Conservation (phyloP, 768 basidiomycete species). For the Phylloporus sp. region DNA sequence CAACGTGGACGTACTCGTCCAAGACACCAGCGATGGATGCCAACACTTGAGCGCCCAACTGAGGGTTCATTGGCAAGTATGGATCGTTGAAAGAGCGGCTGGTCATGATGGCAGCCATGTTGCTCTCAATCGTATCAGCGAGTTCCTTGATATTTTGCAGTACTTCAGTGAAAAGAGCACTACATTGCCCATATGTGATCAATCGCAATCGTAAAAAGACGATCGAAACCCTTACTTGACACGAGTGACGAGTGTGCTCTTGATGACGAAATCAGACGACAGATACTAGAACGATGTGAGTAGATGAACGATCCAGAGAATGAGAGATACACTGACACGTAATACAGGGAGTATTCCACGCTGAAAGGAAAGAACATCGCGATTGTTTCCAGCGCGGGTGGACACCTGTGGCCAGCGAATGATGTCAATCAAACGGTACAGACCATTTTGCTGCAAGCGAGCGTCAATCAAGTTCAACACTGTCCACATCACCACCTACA, state of each 20-base stretch:
- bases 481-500: constrained; percentile 20
- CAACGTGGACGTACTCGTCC: constrained; percentile 42
- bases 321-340: constrained; percentile 32
- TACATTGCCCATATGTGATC: constrained; percentile 19
- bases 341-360: constrained; percentile 51
- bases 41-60: constrained; percentile 42
- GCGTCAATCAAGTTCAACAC: not conserved
- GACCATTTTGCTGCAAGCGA: constrained; percentile 42
- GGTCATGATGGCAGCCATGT: constrained; percentile 33
- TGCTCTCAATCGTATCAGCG: constrained; percentile 36
- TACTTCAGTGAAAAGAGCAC: constrained; percentile 44
- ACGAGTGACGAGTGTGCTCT: constrained; percentile 47
- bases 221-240: constrained; percentile 42
- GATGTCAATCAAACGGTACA: constrained; percentile 48
- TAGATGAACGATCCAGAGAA: not conserved
- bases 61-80: constrained; percentile 1
- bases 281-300: constrained; percentile 41
- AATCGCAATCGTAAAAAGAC: constrained; percentile 1
- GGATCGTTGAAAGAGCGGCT: constrained; percentile 35
- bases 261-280: constrained; percentile 55
- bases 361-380: constrained; percentile 51
- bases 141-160: constrained; percentile 45
- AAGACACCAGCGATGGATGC: constrained; percentile 45
- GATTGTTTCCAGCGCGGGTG: constrained; percentile 32
- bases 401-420: constrained; percentile 45